Conservation (phyloP, 768 basidiomycete species). For the Punctularia strigosozonata region DNA sequence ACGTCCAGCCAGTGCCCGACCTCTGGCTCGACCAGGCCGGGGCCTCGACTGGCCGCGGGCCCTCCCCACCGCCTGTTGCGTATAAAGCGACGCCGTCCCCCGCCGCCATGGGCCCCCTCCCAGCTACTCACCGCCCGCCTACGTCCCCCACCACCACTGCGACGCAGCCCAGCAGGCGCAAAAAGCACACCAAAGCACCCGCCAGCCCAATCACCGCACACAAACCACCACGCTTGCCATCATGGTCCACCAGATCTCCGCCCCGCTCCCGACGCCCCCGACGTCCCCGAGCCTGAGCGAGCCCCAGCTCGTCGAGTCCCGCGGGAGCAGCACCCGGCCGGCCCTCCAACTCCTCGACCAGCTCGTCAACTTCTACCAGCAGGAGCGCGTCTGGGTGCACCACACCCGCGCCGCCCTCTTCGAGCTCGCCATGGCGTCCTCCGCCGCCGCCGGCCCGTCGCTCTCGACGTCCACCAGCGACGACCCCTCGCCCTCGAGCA, state of each 20-base stretch:
- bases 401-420: constrained; percentile 52
- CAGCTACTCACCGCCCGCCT: not conserved
- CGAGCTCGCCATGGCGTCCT: constrained; percentile 14
- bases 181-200: too few relatives aligned
- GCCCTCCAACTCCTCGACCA: constrained; percentile 53
- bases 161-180: too few relatives aligned
- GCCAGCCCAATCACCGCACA: not conserved
- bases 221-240: not conserved
- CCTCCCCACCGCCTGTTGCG: not conserved
- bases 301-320: constrained; percentile 1
- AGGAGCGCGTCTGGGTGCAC: constrained; percentile 62
- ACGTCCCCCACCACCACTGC: not conserved
- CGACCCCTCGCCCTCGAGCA: constrained; percentile 4
- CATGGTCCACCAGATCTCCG: constrained; percentile 1
- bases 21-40: constrained; percentile 11
- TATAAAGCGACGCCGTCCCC: not conserved
- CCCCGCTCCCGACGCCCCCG: constrained; percentile 5
- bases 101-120: not conserved
- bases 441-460: constrained; percentile 8
- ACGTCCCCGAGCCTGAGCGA: constrained; percentile 1
- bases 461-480: constrained; percentile 9
- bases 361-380: constrained; percentile 56
- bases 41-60: constrained; percentile 14
- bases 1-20: too few relatives aligned
- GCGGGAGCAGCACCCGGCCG: constrained; percentile 3